phyloP scores from a whole-genome alignment of 2,329 filamentous ascomycete species.

The Ophiostoma perfectum region DNA sequence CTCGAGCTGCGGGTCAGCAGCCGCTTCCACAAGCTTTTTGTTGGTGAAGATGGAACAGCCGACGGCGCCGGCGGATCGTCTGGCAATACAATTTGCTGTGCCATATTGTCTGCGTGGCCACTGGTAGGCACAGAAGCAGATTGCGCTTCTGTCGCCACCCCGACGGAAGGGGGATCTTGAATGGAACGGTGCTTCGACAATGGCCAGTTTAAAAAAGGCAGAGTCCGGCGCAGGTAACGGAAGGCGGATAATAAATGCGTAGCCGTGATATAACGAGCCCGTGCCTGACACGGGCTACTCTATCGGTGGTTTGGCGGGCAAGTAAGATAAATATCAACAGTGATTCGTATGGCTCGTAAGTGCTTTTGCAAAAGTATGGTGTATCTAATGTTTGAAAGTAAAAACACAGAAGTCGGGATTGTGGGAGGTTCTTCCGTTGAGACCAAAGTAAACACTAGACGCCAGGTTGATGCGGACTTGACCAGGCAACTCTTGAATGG shows the following conservation, averaged over 20 bases:
- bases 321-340: too few species aligned
- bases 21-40: slow-evolving; percentile 26
- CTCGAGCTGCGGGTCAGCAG: slow-evolving; percentile 20
- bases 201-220: background rate
- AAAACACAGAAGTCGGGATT: background rate
- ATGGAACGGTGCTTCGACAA: background rate
- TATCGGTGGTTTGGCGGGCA: too few species aligned
- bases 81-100: slow-evolving; percentile 16
- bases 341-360: too few species aligned
- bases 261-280: too few species aligned
- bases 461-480: background rate
- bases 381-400: too few species aligned
- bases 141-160: background rate
- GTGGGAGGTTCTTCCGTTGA: background rate
- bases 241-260: background rate
- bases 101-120: slow-evolving; percentile 18
- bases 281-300: too few species aligned
- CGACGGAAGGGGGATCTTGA: background rate
- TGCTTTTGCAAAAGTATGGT: too few species aligned
- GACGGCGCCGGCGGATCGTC: slow-evolving; percentile 24
- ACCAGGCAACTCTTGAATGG: slow-evolving; percentile 1
- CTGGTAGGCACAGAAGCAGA: background rate
- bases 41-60: slow-evolving; percentile 27
- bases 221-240: background rate
- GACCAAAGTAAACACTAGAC: slow-evolving; percentile 5